Evolutionary conservation across 257 asterid species (phyloP).

Genomic region (Ehretia macrophylla): DNA sequence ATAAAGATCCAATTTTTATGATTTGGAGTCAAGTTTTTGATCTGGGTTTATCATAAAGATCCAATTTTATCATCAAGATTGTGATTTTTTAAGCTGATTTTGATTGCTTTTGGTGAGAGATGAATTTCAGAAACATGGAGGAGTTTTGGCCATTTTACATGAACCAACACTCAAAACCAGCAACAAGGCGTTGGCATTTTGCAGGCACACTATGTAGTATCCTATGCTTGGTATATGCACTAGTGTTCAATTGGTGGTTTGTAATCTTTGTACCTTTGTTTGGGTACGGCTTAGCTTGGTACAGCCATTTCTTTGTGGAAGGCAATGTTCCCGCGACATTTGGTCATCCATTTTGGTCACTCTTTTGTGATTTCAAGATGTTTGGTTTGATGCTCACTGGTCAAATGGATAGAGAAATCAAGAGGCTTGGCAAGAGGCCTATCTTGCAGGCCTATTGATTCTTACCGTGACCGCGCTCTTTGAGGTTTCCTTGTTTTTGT

Average conservation of each 20-base stretch:
- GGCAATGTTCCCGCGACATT: conserved; percentile 88
- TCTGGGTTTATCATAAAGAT: background rate
- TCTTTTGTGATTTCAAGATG: conserved; percentile 90
- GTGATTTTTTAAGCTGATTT: conserved; percentile 29
- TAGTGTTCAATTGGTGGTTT: conserved; percentile 74
- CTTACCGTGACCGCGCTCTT: background rate
- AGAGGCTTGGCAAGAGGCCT: conserved; percentile 98
- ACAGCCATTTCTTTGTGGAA: conserved; percentile 92
- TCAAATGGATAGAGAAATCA: conserved; percentile 90
- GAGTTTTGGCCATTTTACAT: conserved; percentile 91
- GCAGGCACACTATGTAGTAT: conserved; percentile 82
- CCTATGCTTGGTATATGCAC: conserved; percentile 58
- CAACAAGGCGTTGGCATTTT: conserved; percentile 95
- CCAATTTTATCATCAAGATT: conserved; percentile 8
- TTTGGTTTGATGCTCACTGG: conserved; percentile 96
- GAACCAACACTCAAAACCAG: conserved; percentile 83
- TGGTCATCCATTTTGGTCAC: conserved; percentile 95
- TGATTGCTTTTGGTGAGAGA: conserved; percentile 21
- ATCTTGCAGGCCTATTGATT: conserved; percentile 59
- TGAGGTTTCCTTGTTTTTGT: background rate
- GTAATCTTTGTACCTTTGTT: conserved; percentile 61
- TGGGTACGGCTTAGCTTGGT: conserved; percentile 95
- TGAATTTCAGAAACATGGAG: conserved; percentile 90
- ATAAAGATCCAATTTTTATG: conserved; percentile 7
- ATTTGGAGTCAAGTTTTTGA: background rate